phyloP scores from a whole-genome alignment of 805 yeast species.

The Candida loeiensis region DNA sequence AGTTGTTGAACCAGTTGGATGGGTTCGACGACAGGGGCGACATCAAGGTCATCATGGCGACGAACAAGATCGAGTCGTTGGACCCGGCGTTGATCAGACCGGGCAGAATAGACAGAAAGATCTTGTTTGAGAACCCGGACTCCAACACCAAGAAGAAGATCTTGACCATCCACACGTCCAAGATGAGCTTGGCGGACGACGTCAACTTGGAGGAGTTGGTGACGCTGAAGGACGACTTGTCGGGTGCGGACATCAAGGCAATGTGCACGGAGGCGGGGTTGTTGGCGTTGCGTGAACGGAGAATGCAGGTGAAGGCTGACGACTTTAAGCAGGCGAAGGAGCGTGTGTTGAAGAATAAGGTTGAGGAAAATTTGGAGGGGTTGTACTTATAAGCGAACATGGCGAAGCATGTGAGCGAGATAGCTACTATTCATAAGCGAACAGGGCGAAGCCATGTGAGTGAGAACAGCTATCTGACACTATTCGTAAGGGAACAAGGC shows the following conservation, averaged over 20 bases:
- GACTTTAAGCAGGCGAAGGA: constrained; percentile 94
- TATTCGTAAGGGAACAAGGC: no score
- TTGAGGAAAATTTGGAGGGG: constrained; percentile 94
- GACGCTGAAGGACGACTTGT: constrained; percentile 85
- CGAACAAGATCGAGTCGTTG: constrained; percentile 87
- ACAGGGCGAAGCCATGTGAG: no score
- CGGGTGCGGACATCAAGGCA: constrained; percentile 97
- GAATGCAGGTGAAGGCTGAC: constrained; percentile 95
- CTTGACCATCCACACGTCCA: constrained; percentile 84
- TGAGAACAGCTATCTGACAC: no score
- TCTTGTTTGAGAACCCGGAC: constrained; percentile 93
- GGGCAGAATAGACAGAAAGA: constrained; percentile 95
- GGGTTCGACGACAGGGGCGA: constrained; percentile 98
- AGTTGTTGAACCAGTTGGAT: constrained; percentile 88
- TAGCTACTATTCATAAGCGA: no score
- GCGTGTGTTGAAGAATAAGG: constrained; percentile 92
- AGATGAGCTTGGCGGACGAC: constrained; percentile 86
- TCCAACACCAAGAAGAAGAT: constrained; percentile 90
- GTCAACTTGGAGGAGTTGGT: constrained; percentile 88
- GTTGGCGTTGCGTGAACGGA: constrained; percentile 90
- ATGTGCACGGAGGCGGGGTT: constrained; percentile 97
- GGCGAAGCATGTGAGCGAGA: no score
- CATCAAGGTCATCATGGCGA: constrained; percentile 97
- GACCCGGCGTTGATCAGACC: constrained; percentile 97
- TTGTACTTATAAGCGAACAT: constrained; percentile 57